Conservation (phyloP, 1,139 yeast species). For the Magnusiomyces magnusii region DNA sequence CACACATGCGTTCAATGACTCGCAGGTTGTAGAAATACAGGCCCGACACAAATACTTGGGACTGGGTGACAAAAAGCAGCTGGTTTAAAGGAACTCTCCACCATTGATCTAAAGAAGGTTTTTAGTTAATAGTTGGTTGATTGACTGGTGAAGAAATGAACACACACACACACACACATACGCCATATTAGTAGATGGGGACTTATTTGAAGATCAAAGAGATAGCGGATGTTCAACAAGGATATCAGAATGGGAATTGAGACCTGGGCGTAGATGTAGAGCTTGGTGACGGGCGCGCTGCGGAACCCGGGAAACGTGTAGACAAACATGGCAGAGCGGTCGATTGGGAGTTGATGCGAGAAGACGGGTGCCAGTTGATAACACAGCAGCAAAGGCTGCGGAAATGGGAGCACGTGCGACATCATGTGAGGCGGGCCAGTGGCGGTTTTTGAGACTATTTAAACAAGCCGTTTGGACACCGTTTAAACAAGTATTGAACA, state of each 20-base stretch:
- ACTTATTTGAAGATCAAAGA: conserved; percentile 45
- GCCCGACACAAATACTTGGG: conserved; percentile 50
- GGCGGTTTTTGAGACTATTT: too few species aligned
- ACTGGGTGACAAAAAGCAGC: conserved; percentile 52
- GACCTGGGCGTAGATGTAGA: conserved; percentile 39
- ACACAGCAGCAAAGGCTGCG: too few species aligned
- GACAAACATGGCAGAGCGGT: conserved; percentile 36
- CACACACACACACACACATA: conserved; percentile 16
- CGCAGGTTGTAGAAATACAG: conserved; percentile 53
- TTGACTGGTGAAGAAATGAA: neutral
- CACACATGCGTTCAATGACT: conserved; percentile 56
- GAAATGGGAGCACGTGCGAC: too few species aligned
- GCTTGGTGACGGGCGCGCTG: conserved; percentile 50
- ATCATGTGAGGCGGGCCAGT: too few species aligned
- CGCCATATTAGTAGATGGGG: conserved; percentile 54
- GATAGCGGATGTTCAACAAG: conserved; percentile 48
- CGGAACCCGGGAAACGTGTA: conserved; percentile 50
- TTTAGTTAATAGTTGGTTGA: neutral
- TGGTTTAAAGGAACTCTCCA: conserved; percentile 60
- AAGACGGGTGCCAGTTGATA: too few species aligned
- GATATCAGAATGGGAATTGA: conserved; percentile 47
- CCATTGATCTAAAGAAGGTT: conserved; percentile 41
- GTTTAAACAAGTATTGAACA: too few species aligned
- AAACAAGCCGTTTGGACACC: too few species aligned
- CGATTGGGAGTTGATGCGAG: too few species aligned